Conservation (phyloP, 2,329 filamentous ascomycete species). For the Trichoderma lentiforme region DNA sequence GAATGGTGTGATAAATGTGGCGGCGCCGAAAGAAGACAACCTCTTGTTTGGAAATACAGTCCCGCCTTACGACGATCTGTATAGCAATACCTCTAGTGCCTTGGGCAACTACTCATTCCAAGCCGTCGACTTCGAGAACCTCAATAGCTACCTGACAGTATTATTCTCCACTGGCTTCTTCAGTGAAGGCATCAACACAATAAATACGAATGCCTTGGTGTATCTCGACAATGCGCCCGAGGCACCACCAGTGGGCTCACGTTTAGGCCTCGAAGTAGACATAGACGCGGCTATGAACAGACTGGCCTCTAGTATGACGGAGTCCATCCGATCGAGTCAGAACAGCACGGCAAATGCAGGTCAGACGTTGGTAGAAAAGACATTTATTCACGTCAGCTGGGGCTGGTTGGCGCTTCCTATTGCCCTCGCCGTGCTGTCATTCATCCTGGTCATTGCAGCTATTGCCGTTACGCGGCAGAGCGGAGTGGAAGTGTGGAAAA, state of each 20-base stretch:
- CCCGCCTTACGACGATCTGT: neutral
- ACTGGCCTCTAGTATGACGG: neutral
- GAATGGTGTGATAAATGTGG: neutral
- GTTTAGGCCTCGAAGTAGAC: neutral
- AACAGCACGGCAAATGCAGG: neutral
- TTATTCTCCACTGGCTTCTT: neutral
- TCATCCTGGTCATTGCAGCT: neutral
- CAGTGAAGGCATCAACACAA: neutral
- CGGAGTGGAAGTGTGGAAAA: neutral
- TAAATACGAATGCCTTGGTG: neutral
- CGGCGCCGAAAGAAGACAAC: neutral
- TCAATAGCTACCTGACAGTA: neutral
- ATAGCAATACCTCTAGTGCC: neutral
- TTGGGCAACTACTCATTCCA: neutral
- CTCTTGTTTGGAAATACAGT: neutral
- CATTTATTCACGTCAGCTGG: neutral
- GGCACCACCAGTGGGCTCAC: neutral
- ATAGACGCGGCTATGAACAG: neutral
- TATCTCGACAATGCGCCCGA: neutral
- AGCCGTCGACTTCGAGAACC: neutral
- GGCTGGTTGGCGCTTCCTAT: neutral
- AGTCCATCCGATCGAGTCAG: neutral
- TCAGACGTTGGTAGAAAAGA: neutral
- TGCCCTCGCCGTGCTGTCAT: neutral
- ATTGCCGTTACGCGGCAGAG: neutral